These are phyloP conservation scores for Colletotrichum lini DNA, from an alignment of 2,329 filamentous ascomycete genomes.

Conservation along the genomic window DNA sequence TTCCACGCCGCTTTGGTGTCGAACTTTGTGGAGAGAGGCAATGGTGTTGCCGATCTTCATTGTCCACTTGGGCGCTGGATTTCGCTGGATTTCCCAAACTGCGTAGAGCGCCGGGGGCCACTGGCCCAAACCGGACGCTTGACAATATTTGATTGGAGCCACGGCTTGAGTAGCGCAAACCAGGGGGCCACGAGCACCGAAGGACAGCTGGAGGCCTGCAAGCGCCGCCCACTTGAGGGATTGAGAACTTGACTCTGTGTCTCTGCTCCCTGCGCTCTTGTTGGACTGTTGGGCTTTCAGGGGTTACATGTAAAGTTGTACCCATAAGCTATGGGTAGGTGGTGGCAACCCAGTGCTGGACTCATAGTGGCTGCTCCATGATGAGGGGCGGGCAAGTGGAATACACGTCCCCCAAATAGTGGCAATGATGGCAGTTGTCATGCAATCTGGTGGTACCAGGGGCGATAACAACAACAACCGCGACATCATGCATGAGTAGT, in stretches of 20 bases:
- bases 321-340: background rate
- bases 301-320: background rate
- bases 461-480: background rate
- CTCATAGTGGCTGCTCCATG: constrained; percentile 12
- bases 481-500: background rate
- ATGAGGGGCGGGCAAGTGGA: constrained; percentile 21
- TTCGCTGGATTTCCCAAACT: background rate
- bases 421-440: constrained; percentile 18
- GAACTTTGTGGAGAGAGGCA: constrained; percentile 28
- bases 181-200: constrained; percentile 30
- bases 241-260: background rate
- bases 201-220: constrained; percentile 21
- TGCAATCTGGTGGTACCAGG: constrained; percentile 21
- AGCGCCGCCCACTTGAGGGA: constrained; percentile 7
- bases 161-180: constrained; percentile 25
- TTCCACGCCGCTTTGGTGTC: constrained; percentile 35
- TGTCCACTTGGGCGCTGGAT: constrained; percentile 16
- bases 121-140: constrained; percentile 41
- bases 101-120: constrained; percentile 1
- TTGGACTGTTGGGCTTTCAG: background rate
- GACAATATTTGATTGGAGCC: constrained; percentile 40
- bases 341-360: constrained; percentile 20
- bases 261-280: background rate
- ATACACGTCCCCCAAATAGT: constrained; percentile 10
- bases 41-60: constrained; percentile 40